Base-by-base conservation (phyloP, 1,284 basidiomycete genomes). In the Apiotrichum sp. region DNA sequence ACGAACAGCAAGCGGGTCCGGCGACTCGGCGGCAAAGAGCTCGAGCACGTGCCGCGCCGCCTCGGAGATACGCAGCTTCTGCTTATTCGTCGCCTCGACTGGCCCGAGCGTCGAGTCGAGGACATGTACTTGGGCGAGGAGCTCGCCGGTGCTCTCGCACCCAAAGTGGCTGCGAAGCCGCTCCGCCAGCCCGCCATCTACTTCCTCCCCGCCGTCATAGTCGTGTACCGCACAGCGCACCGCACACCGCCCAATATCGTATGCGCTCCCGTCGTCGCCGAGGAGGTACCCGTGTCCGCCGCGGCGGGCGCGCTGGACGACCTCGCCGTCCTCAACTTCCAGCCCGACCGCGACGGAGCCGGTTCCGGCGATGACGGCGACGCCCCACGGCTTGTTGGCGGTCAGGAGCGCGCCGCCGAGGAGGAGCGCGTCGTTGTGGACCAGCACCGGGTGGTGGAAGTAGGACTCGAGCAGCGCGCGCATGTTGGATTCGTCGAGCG, bases 361-460 rank as follows among this genome's bases (percentile, higher is more conserved):
- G 7, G 70, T 72, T 1, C 70, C 70, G 4, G 68, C 68, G 14
- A 72, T 69, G 7, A 72, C 65, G 9, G 67, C 67, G n/a, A 72
- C 51, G 0, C 70, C 70, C 70, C 70, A 72, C 4, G 60, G 62
- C 9, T 49, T 58, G 9, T 58, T 44, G 49, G 62, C 52, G 1
- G 55, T 58, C 11, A 72, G 55, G 22, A 72, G 58, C 7, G 65
- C 61, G 1, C 68, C 69, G 32, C 67, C 67, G 5, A 72, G 63
- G 2, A 72, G 62, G 31, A 69, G 64, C 3, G 66, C 68, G 52
- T 72, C 70, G 53, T 72, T 72, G 45, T 66, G 48, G 11, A 68
- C 60, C 13, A 11, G 13, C 14, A 56, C 48, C 22, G n/a, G 42
- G 29, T 16, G 49, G 38, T 42, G 45, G 50, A 72, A 71, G 65